Percentiles rank a stretch among this genome's conserved stretches.
phyloP scores from a whole-genome alignment of 2,329 filamentous ascomycete species.

The Ascocoryne sarcoides region DNA sequence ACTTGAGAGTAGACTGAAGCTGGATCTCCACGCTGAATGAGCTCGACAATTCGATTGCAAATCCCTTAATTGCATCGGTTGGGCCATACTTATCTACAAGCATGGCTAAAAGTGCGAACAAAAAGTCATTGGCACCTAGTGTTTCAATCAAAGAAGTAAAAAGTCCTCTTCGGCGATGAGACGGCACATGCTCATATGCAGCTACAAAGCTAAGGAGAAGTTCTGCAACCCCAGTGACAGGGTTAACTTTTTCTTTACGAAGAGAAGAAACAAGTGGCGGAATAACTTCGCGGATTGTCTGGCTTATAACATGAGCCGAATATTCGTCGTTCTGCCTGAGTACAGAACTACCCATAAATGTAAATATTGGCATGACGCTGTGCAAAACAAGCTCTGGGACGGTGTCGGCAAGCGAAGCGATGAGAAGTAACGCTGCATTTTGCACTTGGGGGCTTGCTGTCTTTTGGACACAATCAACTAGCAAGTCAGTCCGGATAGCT shows the following conservation, averaged over 20 bases:
- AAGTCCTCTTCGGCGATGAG: constrained; percentile 71
- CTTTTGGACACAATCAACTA: constrained; percentile 89
- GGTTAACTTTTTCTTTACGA: constrained; percentile 66
- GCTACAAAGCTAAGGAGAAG: constrained; percentile 93
- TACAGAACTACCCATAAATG: constrained; percentile 90
- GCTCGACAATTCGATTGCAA: constrained; percentile 65
- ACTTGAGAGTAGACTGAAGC: constrained; percentile 67
- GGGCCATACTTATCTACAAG: constrained; percentile 80
- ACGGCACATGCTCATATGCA: constrained; percentile 91
- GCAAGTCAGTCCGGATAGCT: constrained; percentile 75
- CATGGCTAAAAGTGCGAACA: constrained; percentile 82
- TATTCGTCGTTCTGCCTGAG: constrained; percentile 93
- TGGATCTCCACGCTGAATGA: constrained; percentile 68
- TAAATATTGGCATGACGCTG: constrained; percentile 98
- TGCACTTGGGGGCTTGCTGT: constrained; percentile 90
- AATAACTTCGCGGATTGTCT: constrained; percentile 89
- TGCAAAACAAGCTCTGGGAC: constrained; percentile 88
- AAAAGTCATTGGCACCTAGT: constrained; percentile 74
- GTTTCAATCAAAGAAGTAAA: constrained; percentile 82
- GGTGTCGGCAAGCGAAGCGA: constrained; percentile 77
- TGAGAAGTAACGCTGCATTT: constrained; percentile 78
- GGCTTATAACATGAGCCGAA: constrained; percentile 90
- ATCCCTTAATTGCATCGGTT: constrained; percentile 64
- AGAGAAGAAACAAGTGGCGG: constrained; percentile 84
- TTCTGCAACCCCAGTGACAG: constrained; percentile 76